Conservation (phyloP, 495 filamentous ascomycete species). For the Trypethelium eluteriae region DNA sequence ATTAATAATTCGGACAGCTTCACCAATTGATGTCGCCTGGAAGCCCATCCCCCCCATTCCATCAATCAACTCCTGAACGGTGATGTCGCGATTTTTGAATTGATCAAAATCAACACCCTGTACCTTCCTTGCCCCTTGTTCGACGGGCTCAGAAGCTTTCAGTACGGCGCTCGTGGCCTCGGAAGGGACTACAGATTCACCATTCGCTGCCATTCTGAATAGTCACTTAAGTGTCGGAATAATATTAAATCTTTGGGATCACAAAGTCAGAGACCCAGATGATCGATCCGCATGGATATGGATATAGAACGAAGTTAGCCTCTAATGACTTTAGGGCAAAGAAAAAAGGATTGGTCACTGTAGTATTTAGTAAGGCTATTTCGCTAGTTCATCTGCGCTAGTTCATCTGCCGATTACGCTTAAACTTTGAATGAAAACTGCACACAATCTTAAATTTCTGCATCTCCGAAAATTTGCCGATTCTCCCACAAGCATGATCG, state of each 20-base stretch:
- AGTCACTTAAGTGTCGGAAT: not conserved
- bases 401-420: not conserved
- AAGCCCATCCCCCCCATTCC: conserved; percentile 84
- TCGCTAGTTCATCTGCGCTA: no score
- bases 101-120: conserved; percentile 85
- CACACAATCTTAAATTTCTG: not conserved
- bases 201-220: conserved; percentile 9
- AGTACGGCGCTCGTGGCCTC: conserved; percentile 77
- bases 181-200: conserved; percentile 43
- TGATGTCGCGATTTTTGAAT: conserved; percentile 64
- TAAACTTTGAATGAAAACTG: not conserved
- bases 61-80: conserved; percentile 73
- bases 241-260: not conserved
- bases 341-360: no score
- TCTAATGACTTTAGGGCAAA: no score
- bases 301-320: no score
- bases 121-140: conserved; percentile 62
- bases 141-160: conserved; percentile 77
- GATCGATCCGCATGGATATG: no score
- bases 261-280: no score
- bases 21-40: conserved; percentile 76
- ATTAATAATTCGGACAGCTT: conserved; percentile 82
- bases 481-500: not conserved
- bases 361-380: no score
- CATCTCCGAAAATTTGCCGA: not conserved